These are phyloP conservation scores for Vitis hybrid DNA, from an alignment of 177 flowering plant species.

Conservation along the genomic window DNA sequence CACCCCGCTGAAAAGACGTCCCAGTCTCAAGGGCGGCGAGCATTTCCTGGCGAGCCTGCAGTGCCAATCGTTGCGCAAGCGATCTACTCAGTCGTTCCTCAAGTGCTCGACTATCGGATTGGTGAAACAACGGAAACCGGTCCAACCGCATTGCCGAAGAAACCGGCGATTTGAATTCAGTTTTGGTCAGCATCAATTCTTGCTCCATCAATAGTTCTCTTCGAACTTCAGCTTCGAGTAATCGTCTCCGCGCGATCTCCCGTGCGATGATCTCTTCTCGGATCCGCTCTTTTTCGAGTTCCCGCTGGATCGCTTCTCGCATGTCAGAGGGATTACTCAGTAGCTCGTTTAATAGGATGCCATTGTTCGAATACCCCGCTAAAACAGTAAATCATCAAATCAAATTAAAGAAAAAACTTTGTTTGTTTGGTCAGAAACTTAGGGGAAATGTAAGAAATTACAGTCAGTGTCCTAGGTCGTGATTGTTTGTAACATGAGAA, in stretches of 20 bases:
- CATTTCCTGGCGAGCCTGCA: constrained; percentile 1
- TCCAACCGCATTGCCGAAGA: constrained; percentile 22
- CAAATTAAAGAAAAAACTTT: too few species aligned
- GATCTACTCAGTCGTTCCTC: constrained; percentile 10
- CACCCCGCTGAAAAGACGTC: constrained; percentile 7
- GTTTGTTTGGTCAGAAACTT: too few species aligned
- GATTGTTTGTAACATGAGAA: too few species aligned
- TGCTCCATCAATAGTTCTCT: constrained; percentile 37
- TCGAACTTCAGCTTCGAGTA: constrained; percentile 40
- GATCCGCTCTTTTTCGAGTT: constrained; percentile 38
- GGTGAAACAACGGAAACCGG: constrained; percentile 2
- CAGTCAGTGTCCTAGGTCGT: too few species aligned
- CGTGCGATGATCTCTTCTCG: constrained; percentile 32
- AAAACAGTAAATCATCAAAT: too few species aligned
- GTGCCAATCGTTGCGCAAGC: neutral
- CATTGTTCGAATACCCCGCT: neutral
- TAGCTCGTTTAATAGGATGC: neutral
- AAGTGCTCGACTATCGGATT: neutral
- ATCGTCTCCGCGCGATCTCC: constrained; percentile 27
- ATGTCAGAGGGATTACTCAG: neutral
- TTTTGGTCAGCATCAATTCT: constrained; percentile 21
- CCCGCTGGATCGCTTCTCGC: constrained; percentile 23
- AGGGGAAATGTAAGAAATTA: too few species aligned
- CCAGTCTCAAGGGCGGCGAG: constrained; percentile 3
- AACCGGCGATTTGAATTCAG: constrained; percentile 24